These are phyloP conservation scores for Talaromyces sp. DNA, from an alignment of 2,329 filamentous ascomycete genomes.

Conservation along the genomic window DNA sequence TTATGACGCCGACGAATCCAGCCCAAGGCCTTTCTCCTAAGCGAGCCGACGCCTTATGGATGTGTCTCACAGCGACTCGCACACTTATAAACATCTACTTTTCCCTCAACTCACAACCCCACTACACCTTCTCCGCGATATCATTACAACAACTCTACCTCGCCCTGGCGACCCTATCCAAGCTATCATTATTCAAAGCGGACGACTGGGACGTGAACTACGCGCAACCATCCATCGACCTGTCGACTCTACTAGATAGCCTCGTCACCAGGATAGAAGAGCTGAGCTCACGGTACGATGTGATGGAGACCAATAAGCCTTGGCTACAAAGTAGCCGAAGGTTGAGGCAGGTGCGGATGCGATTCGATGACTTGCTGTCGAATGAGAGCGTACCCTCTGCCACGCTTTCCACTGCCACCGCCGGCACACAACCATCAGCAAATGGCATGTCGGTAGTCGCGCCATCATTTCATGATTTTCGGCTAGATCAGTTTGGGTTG, in stretches of 20 bases:
- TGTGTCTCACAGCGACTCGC: constrained; percentile 12
- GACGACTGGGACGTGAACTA: constrained; percentile 13
- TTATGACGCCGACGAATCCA: constrained; percentile 4
- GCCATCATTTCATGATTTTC: constrained; percentile 6
- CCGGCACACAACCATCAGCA: constrained; percentile 1
- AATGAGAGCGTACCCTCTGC: constrained; percentile 8
- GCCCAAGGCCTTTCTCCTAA: neutral
- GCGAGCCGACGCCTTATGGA: constrained; percentile 8
- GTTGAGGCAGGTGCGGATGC: constrained; percentile 5
- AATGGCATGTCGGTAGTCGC: neutral
- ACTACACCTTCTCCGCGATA: constrained; percentile 7
- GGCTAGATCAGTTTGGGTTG: constrained; percentile 7
- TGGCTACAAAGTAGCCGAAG: constrained; percentile 13
- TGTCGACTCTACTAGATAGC: constrained; percentile 5
- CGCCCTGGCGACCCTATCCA: constrained; percentile 6
- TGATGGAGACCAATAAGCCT: constrained; percentile 10
- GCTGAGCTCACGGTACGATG: constrained; percentile 3
- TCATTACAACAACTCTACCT: constrained; percentile 8
- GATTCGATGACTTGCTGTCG: constrained; percentile 12
- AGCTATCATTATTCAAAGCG: constrained; percentile 7
- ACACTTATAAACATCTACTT: constrained; percentile 7
- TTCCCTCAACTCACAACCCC: neutral
- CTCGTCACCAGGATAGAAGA: constrained; percentile 7
- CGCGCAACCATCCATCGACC: constrained; percentile 6
- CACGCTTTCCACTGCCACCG: neutral